Conservation (phyloP, 169 alveolate genomes). For the Neospora caninum region DNA sequence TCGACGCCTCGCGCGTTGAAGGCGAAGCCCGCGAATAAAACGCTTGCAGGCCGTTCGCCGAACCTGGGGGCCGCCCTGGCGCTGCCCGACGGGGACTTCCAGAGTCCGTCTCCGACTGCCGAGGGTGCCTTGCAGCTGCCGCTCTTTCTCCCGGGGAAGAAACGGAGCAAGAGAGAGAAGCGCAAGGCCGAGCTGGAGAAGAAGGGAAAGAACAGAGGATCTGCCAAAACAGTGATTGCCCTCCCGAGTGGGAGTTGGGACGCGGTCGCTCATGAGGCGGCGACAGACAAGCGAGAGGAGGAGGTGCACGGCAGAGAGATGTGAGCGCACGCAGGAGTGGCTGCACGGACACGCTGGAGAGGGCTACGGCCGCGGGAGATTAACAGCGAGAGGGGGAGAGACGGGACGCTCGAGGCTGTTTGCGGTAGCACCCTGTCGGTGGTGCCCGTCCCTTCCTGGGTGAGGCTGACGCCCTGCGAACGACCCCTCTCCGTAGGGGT, state of each 20-base stretch:
- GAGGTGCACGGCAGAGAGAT: no score
- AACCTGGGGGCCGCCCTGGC: not conserved
- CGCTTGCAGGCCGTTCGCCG: not conserved
- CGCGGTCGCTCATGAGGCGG: not conserved
- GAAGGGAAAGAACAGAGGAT: not conserved
- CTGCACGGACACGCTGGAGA: no score
- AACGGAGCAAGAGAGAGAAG: no score
- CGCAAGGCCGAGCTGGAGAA: not conserved
- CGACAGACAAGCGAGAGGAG: not conserved
- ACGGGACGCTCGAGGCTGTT: no score
- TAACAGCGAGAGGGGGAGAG: no score
- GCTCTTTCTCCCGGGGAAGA: not conserved
- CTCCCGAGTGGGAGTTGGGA: not conserved
- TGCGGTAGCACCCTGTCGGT: no score
- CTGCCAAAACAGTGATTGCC: not conserved
- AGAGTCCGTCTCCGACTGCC: not conserved
- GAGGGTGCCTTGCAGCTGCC: not conserved
- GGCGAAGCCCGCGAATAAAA: not conserved
- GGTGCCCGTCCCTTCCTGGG: no score
- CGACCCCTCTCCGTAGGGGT: no score
- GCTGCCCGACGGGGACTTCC: slow-evolving; percentile 6
- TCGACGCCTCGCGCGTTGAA: not conserved
- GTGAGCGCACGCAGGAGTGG: no score
- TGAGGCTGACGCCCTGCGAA: no score
- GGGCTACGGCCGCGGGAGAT: no score